Evolutionary conservation across 1,284 basidiomycete species (phyloP).

Genomic region (Psilocybe mexicana): DNA sequence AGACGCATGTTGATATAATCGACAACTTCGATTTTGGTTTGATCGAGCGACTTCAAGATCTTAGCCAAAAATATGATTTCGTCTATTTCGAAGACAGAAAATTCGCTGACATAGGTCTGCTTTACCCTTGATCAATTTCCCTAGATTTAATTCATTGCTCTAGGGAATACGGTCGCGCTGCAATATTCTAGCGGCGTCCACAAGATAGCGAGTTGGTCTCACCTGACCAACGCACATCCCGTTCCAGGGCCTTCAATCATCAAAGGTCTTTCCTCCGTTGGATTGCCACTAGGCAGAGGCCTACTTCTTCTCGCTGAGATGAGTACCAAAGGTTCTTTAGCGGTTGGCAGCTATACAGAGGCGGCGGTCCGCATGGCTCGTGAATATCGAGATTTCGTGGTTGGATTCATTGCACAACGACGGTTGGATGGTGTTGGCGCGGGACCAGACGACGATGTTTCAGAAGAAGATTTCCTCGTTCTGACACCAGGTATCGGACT

Average conservation of each 20-base stretch:
- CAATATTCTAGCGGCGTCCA: slow-evolving; percentile 95
- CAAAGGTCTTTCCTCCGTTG: slow-evolving; percentile 84
- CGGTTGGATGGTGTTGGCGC: slow-evolving; percentile 73
- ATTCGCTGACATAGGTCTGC: slow-evolving; percentile 96
- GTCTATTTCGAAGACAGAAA: slow-evolving; percentile 99
- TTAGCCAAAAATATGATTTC: slow-evolving; percentile 88
- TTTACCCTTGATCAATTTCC: neutral
- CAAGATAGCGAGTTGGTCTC: slow-evolving; percentile 94
- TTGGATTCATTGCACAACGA: slow-evolving; percentile 93
- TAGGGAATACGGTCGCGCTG: slow-evolving; percentile 91
- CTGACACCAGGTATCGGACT: slow-evolving; percentile 94
- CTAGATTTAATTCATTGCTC: neutral
- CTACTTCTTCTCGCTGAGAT: slow-evolving; percentile 95
- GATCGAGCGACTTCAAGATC: slow-evolving; percentile 67
- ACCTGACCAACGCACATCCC: slow-evolving; percentile 96
- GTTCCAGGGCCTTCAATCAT: slow-evolving; percentile 95
- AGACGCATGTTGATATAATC: slow-evolving; percentile 98
- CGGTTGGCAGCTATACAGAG: slow-evolving; percentile 83
- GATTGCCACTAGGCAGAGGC: slow-evolving; percentile 82
- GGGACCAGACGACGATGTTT: slow-evolving; percentile 32
- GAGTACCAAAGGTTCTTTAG: slow-evolving; percentile 89
- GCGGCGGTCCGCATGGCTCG: slow-evolving; percentile 88
- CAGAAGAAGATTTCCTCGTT: slow-evolving; percentile 81
- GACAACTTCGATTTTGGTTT: slow-evolving; percentile 86
- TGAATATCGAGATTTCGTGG: slow-evolving; percentile 80